Conservation (phyloP, 768 basidiomycete genomes). For the Ramaria rubella region DNA sequence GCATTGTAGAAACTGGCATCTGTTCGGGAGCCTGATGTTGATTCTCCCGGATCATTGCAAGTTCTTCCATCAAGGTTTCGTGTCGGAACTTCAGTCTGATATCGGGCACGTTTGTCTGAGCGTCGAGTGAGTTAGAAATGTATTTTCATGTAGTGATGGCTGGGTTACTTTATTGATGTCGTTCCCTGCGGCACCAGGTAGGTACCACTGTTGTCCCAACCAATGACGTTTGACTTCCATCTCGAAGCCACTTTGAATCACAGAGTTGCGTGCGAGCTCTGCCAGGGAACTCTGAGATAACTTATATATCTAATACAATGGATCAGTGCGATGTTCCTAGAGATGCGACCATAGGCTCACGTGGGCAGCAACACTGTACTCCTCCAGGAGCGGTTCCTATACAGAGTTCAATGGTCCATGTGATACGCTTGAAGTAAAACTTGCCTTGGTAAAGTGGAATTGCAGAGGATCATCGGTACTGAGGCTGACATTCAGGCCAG, state of each 20-base stretch:
- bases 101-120: constrained; percentile 94
- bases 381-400: constrained; percentile 90
- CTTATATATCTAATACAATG: constrained; percentile 78
- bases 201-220: constrained; percentile 91
- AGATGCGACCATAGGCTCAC: constrained; percentile 35
- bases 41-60: constrained; percentile 50
- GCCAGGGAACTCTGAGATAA: constrained; percentile 90
- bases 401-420: neutral
- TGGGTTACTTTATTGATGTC: constrained; percentile 82
- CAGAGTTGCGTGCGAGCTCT: constrained; percentile 97
- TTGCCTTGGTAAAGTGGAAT: constrained; percentile 96
- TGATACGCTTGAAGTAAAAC: constrained; percentile 33
- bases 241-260: constrained; percentile 94
- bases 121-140: neutral
- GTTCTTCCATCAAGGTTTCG: constrained; percentile 80
- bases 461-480: constrained; percentile 95
- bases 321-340: neutral
- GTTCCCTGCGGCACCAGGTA: constrained; percentile 89
- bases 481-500: constrained; percentile 90
- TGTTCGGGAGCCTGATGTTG: neutral
- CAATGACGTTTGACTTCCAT: constrained; percentile 97
- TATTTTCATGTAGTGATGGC: constrained; percentile 30
- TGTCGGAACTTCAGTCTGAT: constrained; percentile 87
- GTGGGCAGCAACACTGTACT: constrained; percentile 97
- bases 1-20: neutral